phyloP scores from a whole-genome alignment of 768 basidiomycete species.

The Suillus ampliporus region DNA sequence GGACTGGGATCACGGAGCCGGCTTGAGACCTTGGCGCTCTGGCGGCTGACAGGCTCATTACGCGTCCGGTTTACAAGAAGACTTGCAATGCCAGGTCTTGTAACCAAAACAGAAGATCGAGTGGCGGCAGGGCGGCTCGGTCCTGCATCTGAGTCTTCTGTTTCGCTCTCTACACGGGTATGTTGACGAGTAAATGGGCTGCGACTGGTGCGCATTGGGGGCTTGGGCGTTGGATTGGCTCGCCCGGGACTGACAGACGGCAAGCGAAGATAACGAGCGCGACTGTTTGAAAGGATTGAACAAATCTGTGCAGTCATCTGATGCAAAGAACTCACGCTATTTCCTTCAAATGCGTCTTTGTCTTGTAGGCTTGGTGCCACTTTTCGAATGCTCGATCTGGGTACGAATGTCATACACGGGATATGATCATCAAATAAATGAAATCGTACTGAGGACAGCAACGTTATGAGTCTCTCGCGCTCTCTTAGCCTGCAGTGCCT shows the following conservation, averaged over 20 bases:
- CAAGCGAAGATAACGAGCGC: constrained; percentile 81
- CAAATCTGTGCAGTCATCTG: constrained; percentile 17
- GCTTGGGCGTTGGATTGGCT: constrained; percentile 31
- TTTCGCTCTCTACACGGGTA: constrained; percentile 32
- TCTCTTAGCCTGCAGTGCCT: constrained; percentile 64
- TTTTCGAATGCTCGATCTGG: constrained; percentile 59
- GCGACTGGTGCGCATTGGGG: constrained; percentile 33
- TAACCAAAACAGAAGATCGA: constrained; percentile 31
- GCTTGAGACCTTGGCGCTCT: constrained; percentile 31
- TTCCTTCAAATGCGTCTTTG: constrained; percentile 77
- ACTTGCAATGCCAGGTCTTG: constrained; percentile 43
- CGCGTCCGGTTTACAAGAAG: constrained; percentile 43
- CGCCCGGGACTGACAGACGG: constrained; percentile 58
- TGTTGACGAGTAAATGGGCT: constrained; percentile 37
- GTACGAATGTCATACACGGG: constrained; percentile 3
- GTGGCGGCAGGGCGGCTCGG: constrained; percentile 26
- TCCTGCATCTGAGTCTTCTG: constrained; percentile 38
- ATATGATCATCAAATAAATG: constrained; percentile 17
- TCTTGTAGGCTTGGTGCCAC: constrained; percentile 73
- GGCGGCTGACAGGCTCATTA: constrained; percentile 30
- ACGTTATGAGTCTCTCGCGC: constrained; percentile 67
- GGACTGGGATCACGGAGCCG: constrained; percentile 38
- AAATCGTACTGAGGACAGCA: constrained; percentile 60
- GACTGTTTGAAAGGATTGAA: constrained; percentile 47
- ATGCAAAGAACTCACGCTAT: constrained; percentile 68